A percentile compares a stretch with the other conserved stretches of the same genome.
Conservation (phyloP, 179 eudicot species). For the Carnegiea gigantea region DNA sequence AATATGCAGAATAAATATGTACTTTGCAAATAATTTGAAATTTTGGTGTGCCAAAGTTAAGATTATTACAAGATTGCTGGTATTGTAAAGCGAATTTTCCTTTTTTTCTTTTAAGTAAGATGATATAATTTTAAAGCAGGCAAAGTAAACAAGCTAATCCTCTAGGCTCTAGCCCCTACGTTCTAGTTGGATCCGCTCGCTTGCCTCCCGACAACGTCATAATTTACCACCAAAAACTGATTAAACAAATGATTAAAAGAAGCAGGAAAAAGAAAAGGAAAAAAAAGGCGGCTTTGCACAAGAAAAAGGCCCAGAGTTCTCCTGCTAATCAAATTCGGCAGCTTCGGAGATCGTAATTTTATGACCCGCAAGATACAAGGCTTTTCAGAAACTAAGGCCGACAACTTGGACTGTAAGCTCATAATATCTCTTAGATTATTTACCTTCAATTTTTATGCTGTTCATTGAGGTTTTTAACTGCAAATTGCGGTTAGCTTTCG, state of each 20-base stretch:
- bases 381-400: not conserved
- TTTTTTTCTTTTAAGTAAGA: no score
- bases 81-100: no score
- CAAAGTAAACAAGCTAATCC: not conserved
- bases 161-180: not conserved
- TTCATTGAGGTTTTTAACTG: constrained; percentile 24
- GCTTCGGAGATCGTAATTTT: constrained; percentile 24
- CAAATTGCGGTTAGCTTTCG: constrained; percentile 20
- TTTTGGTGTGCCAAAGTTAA: no score
- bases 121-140: no score
- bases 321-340: constrained; percentile 29
- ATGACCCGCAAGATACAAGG: constrained; percentile 23
- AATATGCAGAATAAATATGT: no score
- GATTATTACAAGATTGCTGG: no score
- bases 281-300: constrained; percentile 59
- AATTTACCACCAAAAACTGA: constrained; percentile 1
- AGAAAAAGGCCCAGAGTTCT: constrained; percentile 35
- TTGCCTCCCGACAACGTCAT: not conserved
- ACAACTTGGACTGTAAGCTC: not conserved
- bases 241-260: not conserved
- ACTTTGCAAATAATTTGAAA: no score
- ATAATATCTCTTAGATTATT: not conserved
- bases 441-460: not conserved
- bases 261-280: constrained; percentile 9
- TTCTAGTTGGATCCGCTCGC: not conserved